Evolutionary conservation across 2,329 filamentous ascomycete species (phyloP).

Genomic region (Clarireedia homoeocarpa): DNA sequence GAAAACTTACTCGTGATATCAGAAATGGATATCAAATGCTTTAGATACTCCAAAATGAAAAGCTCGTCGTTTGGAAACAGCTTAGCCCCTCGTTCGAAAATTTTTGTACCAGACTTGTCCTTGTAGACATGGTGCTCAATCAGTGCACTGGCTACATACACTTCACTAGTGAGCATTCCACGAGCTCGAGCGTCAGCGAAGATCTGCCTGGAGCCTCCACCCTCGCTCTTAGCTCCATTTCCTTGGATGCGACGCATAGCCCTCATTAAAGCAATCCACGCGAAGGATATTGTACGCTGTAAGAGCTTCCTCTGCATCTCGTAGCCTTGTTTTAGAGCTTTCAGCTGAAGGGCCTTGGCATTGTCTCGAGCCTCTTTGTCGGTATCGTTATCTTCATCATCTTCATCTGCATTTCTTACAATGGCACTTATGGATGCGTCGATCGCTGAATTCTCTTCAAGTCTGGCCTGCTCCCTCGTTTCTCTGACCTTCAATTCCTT

Average conservation of each 20-base stretch:
- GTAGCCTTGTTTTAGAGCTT: constrained; percentile 57
- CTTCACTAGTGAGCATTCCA: constrained; percentile 85
- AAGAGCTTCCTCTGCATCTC: constrained; percentile 66
- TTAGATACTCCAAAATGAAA: constrained; percentile 93
- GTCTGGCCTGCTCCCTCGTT: constrained; percentile 46
- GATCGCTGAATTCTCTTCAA: constrained; percentile 42
- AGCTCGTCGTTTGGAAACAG: constrained; percentile 89
- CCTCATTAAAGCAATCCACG: constrained; percentile 91
- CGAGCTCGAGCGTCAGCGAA: constrained; percentile 83
- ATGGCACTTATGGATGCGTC: constrained; percentile 32
- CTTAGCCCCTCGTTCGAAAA: constrained; percentile 89
- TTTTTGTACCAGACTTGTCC: constrained; percentile 84
- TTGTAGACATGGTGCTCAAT: constrained; percentile 97
- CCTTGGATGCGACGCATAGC: constrained; percentile 93
- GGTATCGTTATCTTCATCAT: constrained; percentile 35
- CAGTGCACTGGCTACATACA: constrained; percentile 87
- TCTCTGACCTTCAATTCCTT: constrained; percentile 62
- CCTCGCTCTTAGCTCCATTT: constrained; percentile 45
- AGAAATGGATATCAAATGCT: constrained; percentile 85
- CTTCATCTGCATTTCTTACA: constrained; percentile 42
- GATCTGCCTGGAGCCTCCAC: constrained; percentile 68
- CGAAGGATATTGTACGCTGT: constrained; percentile 79
- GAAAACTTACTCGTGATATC: constrained; percentile 77
- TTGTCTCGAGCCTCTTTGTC: constrained; percentile 32
- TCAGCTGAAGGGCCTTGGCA: constrained; percentile 52